These are phyloP conservation scores for Jacaranda copaia DNA, from an alignment of 257 asterid species.

Conservation along the genomic window DNA sequence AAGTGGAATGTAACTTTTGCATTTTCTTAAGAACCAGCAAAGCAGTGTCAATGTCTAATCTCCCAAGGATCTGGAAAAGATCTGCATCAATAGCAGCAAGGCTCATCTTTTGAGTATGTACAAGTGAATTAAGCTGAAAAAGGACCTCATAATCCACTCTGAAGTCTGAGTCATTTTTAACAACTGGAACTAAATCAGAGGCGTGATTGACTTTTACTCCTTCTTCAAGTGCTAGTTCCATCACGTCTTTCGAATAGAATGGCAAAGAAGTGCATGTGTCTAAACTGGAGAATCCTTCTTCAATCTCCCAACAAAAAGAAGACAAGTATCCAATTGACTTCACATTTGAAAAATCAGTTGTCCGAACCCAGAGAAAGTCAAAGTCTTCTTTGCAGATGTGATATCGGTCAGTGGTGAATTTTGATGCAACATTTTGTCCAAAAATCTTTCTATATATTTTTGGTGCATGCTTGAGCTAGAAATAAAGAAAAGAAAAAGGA, in stretches of 20 bases:
- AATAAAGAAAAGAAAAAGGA: background rate
- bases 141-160: constrained; percentile 73
- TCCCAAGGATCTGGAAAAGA: constrained; percentile 62
- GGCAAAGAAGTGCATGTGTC: constrained; percentile 61
- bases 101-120: constrained; percentile 82
- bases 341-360: constrained; percentile 79
- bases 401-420: constrained; percentile 67
- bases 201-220: constrained; percentile 45
- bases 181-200: constrained; percentile 73
- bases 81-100: constrained; percentile 62
- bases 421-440: constrained; percentile 70
- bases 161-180: constrained; percentile 46
- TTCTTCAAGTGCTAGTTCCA: constrained; percentile 57
- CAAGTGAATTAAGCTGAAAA: constrained; percentile 86
- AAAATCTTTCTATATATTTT: constrained; percentile 68
- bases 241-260: constrained; percentile 45
- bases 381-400: constrained; percentile 80
- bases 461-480: constrained; percentile 87
- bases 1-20: constrained; percentile 71
- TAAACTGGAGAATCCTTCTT: constrained; percentile 48
- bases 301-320: constrained; percentile 73
- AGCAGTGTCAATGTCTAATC: constrained; percentile 56
- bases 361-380: constrained; percentile 82
- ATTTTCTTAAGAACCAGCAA: constrained; percentile 63
- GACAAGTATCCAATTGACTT: constrained; percentile 81